phyloP scores from a whole-genome alignment of 2,329 filamentous ascomycete genomes.

The Daldinia sp. region DNA sequence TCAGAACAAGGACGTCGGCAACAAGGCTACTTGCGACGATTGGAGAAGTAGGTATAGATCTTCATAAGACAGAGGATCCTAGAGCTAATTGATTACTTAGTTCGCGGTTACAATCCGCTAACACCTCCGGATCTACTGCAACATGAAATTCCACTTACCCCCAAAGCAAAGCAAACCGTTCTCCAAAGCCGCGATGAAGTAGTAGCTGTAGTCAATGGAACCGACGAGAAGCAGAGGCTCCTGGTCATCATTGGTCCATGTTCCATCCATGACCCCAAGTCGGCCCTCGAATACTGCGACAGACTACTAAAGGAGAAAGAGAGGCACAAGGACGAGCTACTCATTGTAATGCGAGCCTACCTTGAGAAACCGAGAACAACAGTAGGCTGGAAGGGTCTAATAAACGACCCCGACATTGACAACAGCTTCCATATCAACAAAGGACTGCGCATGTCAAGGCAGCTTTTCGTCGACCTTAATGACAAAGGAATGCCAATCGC shows the following conservation, averaged over 20 bases:
- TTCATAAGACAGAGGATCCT: neutral
- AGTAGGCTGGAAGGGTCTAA: conserved; percentile 97
- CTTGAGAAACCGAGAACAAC: conserved; percentile 98
- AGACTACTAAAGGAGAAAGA: conserved; percentile 81
- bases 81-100: conserved; percentile 51
- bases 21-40: conserved; percentile 77
- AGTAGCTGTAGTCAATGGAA: conserved; percentile 73
- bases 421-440: conserved; percentile 99
- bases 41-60: conserved; percentile 74
- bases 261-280: conserved; percentile 93
- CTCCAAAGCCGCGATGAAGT: conserved; percentile 69
- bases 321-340: conserved; percentile 86
- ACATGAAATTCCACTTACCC: conserved; percentile 79
- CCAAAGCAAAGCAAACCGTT: conserved; percentile 67
- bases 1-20: conserved; percentile 80
- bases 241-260: conserved; percentile 90
- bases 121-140: conserved; percentile 94
- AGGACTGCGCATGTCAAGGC: conserved; percentile 83
- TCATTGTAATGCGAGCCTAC: conserved; percentile 98
- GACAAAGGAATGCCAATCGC: conserved; percentile 94
- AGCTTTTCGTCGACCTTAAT: conserved; percentile 94
- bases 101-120: conserved; percentile 90
- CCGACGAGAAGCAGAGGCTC: conserved; percentile 66
- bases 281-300: conserved; percentile 92
- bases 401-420: conserved; percentile 98